Evolutionary conservation across 2,329 filamentous ascomycete species (phyloP).

Genomic region (Dryadomyces quercus-mongolicae): DNA sequence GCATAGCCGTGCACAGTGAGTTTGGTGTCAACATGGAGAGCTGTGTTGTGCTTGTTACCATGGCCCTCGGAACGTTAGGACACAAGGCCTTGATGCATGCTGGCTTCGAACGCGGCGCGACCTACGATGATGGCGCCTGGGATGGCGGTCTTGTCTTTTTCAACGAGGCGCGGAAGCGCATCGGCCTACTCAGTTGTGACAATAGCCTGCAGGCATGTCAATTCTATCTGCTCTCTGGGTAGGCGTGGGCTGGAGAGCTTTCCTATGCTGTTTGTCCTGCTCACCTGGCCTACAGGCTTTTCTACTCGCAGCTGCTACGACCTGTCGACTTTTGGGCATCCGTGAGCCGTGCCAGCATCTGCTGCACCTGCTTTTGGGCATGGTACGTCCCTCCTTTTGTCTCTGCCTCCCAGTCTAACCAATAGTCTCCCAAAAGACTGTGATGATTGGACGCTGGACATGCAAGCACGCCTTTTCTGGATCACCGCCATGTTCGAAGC

Average conservation of each 20-base stretch:
- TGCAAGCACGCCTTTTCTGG: constrained; percentile 43
- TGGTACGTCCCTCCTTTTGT: constrained; percentile 19
- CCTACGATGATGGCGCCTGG: constrained; percentile 4
- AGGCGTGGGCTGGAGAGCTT: not conserved
- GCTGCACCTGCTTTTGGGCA: constrained; percentile 33
- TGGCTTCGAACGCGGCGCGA: constrained; percentile 18
- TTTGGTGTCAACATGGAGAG: constrained; percentile 40
- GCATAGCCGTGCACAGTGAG: constrained; percentile 32
- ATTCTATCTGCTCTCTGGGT: constrained; percentile 37
- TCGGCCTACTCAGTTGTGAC: constrained; percentile 20
- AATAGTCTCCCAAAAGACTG: constrained; percentile 26
- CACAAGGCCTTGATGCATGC: constrained; percentile 35
- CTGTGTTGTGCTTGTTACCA: constrained; percentile 35
- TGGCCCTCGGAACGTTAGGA: constrained; percentile 38
- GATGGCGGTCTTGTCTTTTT: constrained; percentile 34
- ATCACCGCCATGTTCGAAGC: constrained; percentile 43
- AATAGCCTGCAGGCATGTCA: constrained; percentile 36
- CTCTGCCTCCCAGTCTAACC: not conserved
- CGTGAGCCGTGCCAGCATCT: constrained; percentile 36
- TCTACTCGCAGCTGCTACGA: constrained; percentile 36
- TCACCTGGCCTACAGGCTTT: constrained; percentile 3
- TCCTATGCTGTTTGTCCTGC: not conserved
- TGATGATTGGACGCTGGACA: constrained; percentile 40
- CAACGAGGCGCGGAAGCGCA: constrained; percentile 38
- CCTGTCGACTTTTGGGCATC: constrained; percentile 42